Conservation (phyloP, 177 flowering plant genomes). For the Telopea speciosissima region DNA sequence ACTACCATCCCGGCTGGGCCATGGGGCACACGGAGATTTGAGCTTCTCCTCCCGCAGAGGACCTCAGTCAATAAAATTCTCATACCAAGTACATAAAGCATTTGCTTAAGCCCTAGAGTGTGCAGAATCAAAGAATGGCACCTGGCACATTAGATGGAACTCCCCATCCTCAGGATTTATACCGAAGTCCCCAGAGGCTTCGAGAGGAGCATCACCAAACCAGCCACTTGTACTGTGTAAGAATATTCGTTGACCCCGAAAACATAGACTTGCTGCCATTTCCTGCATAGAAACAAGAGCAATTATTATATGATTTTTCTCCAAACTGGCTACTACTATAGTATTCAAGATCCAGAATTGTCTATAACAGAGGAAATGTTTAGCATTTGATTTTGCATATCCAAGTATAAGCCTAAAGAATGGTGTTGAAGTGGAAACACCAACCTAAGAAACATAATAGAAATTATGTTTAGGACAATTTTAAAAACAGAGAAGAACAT, state of each 20-base stretch:
- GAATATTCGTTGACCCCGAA: constrained; percentile 87
- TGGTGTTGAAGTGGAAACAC: background rate
- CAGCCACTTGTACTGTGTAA: constrained; percentile 88
- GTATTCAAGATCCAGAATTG: background rate
- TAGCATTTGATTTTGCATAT: background rate
- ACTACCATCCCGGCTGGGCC: background rate
- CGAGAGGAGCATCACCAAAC: constrained; percentile 92
- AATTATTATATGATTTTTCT: background rate
- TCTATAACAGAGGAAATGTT: background rate
- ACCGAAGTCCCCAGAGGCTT: constrained; percentile 97
- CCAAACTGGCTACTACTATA: background rate
- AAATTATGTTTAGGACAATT: background rate
- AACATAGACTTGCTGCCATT: constrained; percentile 59
- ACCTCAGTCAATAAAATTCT: background rate
- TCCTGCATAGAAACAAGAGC: constrained; percentile 20
- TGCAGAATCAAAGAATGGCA: constrained; percentile 14
- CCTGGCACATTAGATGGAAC: constrained; percentile 98
- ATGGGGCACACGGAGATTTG: background rate
- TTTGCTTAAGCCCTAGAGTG: background rate
- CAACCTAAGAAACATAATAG: background rate
- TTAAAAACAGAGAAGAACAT: too few relatives aligned
- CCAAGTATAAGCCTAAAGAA: background rate
- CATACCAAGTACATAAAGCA: background rate
- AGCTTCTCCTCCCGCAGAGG: background rate
- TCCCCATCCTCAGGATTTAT: constrained; percentile 95